Conservation (phyloP, 2,329 filamentous ascomycete species). For the Pestalotiopsis fici region DNA sequence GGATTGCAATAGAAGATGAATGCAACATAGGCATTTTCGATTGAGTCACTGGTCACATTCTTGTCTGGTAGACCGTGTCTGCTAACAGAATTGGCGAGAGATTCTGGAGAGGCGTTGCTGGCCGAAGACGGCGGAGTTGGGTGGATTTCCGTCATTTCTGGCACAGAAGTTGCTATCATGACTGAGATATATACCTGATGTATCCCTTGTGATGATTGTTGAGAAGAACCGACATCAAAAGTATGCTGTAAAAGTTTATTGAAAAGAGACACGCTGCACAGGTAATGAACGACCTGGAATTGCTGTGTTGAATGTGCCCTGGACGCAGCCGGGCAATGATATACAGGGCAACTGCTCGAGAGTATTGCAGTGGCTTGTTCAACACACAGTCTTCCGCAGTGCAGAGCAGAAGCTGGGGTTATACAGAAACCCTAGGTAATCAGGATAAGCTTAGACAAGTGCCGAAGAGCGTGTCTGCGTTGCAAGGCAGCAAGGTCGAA, state of each 20-base stretch:
- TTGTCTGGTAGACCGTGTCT: slow-evolving; percentile 60
- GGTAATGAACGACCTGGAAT: neutral
- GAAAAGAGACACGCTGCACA: neutral
- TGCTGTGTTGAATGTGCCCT: neutral
- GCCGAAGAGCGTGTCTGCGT: neutral
- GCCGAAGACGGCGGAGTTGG: slow-evolving; percentile 26
- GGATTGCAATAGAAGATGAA: slow-evolving; percentile 95
- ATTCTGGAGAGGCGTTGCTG: slow-evolving; percentile 26
- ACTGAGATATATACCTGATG: neutral
- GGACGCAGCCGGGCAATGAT: neutral
- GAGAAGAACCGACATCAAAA: neutral
- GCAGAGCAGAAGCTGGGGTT: neutral
- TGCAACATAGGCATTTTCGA: slow-evolving; percentile 79
- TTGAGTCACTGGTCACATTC: slow-evolving; percentile 66
- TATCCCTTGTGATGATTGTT: neutral
- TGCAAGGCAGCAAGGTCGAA: neutral
- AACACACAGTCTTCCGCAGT: neutral
- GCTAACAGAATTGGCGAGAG: slow-evolving; percentile 15
- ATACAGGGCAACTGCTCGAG: neutral
- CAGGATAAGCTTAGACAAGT: neutral
- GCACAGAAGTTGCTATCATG: neutral
- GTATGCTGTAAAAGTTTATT: neutral
- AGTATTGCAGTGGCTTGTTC: neutral
- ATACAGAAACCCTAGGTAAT: neutral
- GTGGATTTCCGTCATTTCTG: neutral